Conservation (phyloP, 257 asterid species). For the Plantago ovata region DNA sequence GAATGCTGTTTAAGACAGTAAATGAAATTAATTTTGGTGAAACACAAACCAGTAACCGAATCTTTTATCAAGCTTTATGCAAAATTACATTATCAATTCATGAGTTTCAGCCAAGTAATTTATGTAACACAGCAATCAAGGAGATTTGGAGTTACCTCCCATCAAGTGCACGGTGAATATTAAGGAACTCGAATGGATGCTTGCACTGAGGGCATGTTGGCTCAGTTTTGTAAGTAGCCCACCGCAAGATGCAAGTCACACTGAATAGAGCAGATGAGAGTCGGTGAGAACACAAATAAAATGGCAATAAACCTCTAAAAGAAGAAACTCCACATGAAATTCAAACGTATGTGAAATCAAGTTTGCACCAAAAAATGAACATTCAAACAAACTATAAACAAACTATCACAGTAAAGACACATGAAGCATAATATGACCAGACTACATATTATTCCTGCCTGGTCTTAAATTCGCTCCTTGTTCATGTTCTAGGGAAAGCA, state of each 20-base stretch:
- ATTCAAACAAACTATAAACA: too few species aligned
- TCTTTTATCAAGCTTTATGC: background rate
- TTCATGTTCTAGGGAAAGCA: too few species aligned
- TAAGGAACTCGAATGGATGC: conserved; percentile 65
- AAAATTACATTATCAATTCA: background rate
- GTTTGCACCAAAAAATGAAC: background rate
- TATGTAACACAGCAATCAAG: background rate
- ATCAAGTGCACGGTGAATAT: conserved; percentile 84
- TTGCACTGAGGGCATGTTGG: conserved; percentile 92
- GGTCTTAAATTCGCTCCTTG: too few species aligned
- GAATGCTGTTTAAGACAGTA: conserved; percentile 40
- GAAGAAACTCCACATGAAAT: background rate
- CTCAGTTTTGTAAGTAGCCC: conserved; percentile 84
- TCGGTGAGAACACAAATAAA: conserved; percentile 11
- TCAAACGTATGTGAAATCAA: background rate
- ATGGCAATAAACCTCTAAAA: background rate
- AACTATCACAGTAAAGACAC: too few species aligned
- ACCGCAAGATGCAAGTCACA: conserved; percentile 78
- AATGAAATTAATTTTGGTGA: conserved; percentile 11
- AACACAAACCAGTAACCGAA: background rate
- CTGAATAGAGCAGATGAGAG: conserved; percentile 36
- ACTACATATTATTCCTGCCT: too few species aligned
- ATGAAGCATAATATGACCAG: too few species aligned
- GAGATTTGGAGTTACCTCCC: conserved; percentile 58
- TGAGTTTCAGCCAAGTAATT: background rate